Evolutionary conservation across 2,329 filamentous ascomycete species (phyloP).

Genomic region (Aureobasidium subglaciale): DNA sequence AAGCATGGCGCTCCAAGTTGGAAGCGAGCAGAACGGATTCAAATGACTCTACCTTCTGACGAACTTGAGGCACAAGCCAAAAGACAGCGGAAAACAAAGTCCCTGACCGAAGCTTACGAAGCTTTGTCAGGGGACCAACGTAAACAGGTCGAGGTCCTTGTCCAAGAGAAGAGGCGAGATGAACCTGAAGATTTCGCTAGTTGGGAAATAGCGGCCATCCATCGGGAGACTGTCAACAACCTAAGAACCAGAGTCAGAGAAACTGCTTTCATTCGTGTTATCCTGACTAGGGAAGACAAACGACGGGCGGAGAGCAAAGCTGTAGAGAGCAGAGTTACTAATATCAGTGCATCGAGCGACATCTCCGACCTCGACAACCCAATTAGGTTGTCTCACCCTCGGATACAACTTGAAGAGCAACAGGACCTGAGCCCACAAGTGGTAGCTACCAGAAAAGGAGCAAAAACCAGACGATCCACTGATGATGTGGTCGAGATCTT

Average conservation of each 20-base stretch:
- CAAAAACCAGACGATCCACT: not conserved
- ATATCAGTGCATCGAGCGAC: not conserved
- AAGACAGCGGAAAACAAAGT: not conserved
- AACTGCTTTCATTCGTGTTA: constrained; percentile 2
- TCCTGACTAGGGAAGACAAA: not conserved
- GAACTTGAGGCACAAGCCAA: constrained; percentile 6
- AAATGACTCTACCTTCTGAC: constrained; percentile 1
- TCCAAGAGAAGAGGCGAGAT: not conserved
- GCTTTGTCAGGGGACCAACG: not conserved
- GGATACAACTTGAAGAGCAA: too few species aligned
- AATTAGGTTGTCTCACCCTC: not conserved
- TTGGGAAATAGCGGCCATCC: constrained; percentile 10
- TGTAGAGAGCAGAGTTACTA: not conserved
- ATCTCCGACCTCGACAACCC: constrained; percentile 4
- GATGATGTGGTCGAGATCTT: not conserved
- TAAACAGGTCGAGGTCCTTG: constrained; percentile 1
- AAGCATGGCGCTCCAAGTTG: not conserved
- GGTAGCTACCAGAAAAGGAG: not conserved
- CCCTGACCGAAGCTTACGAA: constrained; percentile 6
- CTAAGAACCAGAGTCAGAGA: constrained; percentile 3
- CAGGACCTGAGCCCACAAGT: too few species aligned
- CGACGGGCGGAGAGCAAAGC: not conserved
- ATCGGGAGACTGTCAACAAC: constrained; percentile 3
- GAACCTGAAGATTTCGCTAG: not conserved
- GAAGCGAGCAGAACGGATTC: not conserved